These are phyloP conservation scores for Anthracocystis walkeri DNA, from an alignment of 1,284 basidiomycete species.

Conservation along the genomic window DNA sequence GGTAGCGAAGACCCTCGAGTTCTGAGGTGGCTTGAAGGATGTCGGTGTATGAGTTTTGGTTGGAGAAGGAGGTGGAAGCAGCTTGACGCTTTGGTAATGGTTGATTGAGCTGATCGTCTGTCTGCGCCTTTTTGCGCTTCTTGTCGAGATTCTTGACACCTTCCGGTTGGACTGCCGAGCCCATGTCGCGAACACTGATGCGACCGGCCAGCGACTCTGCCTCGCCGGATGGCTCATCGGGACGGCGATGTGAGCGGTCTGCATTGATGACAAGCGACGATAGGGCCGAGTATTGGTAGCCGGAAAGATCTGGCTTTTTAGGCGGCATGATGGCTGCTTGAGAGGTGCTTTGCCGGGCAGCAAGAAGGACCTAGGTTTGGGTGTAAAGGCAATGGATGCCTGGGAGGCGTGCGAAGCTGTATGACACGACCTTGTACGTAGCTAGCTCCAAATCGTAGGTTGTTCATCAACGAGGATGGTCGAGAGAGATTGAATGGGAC, in stretches of 20 bases:
- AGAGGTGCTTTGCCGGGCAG: no score
- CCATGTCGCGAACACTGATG: constrained; percentile 93
- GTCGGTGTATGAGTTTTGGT: constrained; percentile 73
- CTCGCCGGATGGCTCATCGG: constrained; percentile 88
- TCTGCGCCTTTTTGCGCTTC: constrained; percentile 77
- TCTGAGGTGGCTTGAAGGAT: constrained; percentile 76
- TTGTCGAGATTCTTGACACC: constrained; percentile 92
- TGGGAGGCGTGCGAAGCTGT: not conserved
- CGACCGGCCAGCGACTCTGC: constrained; percentile 91
- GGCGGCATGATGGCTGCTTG: constrained; percentile 56
- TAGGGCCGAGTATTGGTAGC: constrained; percentile 69
- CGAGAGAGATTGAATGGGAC: no score
- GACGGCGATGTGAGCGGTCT: constrained; percentile 56
- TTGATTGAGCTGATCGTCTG: constrained; percentile 51
- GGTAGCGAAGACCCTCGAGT: constrained; percentile 90
- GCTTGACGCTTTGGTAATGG: constrained; percentile 40
- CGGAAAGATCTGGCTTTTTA: constrained; percentile 66
- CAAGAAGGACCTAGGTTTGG: not conserved
- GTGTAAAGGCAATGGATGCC: not conserved
- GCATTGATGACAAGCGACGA: constrained; percentile 67
- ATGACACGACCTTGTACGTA: not conserved
- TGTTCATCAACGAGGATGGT: not conserved
- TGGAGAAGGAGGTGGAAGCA: constrained; percentile 75
- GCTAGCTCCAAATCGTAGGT: constrained; percentile 1
- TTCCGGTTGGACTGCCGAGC: constrained; percentile 85